Conservation (phyloP, 768 basidiomycete genomes). For the Gymnopilus junonius region DNA sequence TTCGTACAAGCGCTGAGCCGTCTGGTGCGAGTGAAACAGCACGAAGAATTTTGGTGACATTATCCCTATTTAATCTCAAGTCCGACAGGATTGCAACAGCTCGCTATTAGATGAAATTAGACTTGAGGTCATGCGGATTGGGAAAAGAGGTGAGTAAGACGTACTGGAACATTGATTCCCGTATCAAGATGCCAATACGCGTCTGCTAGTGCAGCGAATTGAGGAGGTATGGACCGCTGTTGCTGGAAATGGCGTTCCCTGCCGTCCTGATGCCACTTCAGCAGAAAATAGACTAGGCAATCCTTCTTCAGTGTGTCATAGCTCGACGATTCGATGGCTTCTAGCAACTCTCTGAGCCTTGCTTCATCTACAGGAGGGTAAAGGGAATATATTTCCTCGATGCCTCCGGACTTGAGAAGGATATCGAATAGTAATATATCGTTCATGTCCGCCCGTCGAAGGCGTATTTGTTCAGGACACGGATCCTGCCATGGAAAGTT, state of each 20-base stretch:
- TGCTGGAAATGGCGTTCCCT: conserved; percentile 54
- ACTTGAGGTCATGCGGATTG: not conserved
- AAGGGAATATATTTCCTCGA: conserved; percentile 59
- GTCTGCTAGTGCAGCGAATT: conserved; percentile 76
- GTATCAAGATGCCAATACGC: conserved; percentile 87
- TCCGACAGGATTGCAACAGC: conserved; percentile 79
- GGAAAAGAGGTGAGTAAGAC: conserved; percentile 28
- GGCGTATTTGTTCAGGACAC: conserved; percentile 59
- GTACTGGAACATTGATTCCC: conserved; percentile 64
- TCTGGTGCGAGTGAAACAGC: conserved; percentile 58
- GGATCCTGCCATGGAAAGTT: conserved; percentile 65
- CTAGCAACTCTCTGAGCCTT: conserved; percentile 59
- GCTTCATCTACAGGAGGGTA: conserved; percentile 70
- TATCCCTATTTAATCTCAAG: conserved; percentile 74
- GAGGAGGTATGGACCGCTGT: conserved; percentile 70
- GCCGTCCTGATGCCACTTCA: conserved; percentile 79
- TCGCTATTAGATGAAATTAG: conserved; percentile 41
- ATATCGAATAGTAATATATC: conserved; percentile 77
- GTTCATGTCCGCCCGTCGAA: conserved; percentile 61
- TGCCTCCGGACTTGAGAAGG: conserved; percentile 66
- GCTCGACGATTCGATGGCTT: conserved; percentile 59
- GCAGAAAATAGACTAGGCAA: conserved; percentile 77
- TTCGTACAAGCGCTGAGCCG: conserved; percentile 61
- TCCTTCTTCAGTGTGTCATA: conserved; percentile 84
- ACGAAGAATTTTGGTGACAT: conserved; percentile 77